Evolutionary conservation across 352 stramenopile species (phyloP).

Genomic region (Globisporangium okanoganense): DNA sequence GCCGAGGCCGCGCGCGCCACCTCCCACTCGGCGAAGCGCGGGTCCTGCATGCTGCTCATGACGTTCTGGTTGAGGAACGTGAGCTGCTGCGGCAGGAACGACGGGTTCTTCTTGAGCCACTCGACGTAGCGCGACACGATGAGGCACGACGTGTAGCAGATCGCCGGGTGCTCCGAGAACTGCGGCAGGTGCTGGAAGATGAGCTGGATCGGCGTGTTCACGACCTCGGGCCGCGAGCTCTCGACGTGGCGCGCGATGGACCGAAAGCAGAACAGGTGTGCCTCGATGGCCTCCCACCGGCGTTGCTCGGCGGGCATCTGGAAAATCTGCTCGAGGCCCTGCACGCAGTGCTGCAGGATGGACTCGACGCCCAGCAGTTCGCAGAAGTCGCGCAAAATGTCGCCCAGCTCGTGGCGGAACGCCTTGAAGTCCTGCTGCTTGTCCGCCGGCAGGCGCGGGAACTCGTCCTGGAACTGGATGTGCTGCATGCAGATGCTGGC

Average conservation of each 20-base stretch:
- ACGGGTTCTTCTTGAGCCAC: slow-evolving; percentile 55
- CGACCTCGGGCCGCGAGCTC: slow-evolving; percentile 14
- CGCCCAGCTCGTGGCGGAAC: slow-evolving; percentile 73
- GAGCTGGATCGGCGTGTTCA: slow-evolving; percentile 47
- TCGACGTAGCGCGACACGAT: slow-evolving; percentile 80
- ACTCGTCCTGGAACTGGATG: slow-evolving; percentile 71
- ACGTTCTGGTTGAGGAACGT: slow-evolving; percentile 73
- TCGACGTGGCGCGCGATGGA: slow-evolving; percentile 85
- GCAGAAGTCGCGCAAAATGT: slow-evolving; percentile 80
- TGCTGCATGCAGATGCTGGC: slow-evolving; percentile 78
- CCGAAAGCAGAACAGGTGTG: slow-evolving; percentile 79
- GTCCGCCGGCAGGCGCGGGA: slow-evolving; percentile 53
- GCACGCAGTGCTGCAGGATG: slow-evolving; percentile 74
- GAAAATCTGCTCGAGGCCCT: slow-evolving; percentile 67
- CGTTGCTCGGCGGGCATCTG: slow-evolving; percentile 37
- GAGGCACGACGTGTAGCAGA: slow-evolving; percentile 83
- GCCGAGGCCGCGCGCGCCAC: slow-evolving; percentile 64
- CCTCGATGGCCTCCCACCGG: slow-evolving; percentile 75
- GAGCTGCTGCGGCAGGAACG: slow-evolving; percentile 49
- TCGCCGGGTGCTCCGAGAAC: slow-evolving; percentile 71
- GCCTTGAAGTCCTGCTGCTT: slow-evolving; percentile 82
- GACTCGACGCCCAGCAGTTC: slow-evolving; percentile 65
- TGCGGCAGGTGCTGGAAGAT: slow-evolving; percentile 79
- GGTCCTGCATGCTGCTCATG: slow-evolving; percentile 42
- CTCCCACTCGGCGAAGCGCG: slow-evolving; percentile 63